These are phyloP conservation scores for Fusarium denticulatum DNA, from an alignment of 2,329 filamentous ascomycete genomes.

Conservation along the genomic window DNA sequence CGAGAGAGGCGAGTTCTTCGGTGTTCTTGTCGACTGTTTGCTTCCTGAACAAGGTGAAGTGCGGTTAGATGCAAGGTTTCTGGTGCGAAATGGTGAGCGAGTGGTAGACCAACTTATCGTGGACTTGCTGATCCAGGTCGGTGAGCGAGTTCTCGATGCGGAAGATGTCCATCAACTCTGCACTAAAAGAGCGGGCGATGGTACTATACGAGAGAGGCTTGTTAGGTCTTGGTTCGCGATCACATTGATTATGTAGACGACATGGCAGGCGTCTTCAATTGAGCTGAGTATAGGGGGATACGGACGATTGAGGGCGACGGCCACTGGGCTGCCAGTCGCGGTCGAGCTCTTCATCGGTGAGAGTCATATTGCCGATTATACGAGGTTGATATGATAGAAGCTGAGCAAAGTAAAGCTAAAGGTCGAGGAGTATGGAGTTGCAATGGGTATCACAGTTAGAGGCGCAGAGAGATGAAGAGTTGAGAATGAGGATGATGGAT, in stretches of 20 bases:
- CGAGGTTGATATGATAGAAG: neutral
- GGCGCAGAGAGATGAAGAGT: conserved; percentile 3
- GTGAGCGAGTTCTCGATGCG: conserved; percentile 82
- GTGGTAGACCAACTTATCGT: conserved; percentile 75
- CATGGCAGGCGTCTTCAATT: conserved; percentile 52
- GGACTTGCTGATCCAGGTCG: conserved; percentile 77
- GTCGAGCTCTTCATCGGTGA: conserved; percentile 75
- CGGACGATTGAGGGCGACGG: conserved; percentile 85
- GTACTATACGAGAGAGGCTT: conserved; percentile 64
- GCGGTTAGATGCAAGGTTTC: conserved; percentile 7
- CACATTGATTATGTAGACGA: conserved; percentile 9
- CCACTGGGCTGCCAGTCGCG: conserved; percentile 83
- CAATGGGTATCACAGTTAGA: conserved; percentile 4
- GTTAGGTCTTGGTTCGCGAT: conserved; percentile 30
- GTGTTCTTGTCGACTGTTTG: conserved; percentile 78
- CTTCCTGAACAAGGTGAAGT: conserved; percentile 67
- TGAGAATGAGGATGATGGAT: neutral
- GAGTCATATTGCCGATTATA: conserved; percentile 39
- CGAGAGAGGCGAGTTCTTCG: conserved; percentile 85
- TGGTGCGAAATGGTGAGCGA: conserved; percentile 1
- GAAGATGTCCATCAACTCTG: conserved; percentile 88
- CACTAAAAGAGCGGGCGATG: conserved; percentile 86
- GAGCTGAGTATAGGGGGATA: conserved; percentile 61
- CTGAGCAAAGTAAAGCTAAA: neutral
- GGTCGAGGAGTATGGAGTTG: neutral